phyloP scores from a whole-genome alignment of 257 asterid species.

The Salvia hispanica region DNA sequence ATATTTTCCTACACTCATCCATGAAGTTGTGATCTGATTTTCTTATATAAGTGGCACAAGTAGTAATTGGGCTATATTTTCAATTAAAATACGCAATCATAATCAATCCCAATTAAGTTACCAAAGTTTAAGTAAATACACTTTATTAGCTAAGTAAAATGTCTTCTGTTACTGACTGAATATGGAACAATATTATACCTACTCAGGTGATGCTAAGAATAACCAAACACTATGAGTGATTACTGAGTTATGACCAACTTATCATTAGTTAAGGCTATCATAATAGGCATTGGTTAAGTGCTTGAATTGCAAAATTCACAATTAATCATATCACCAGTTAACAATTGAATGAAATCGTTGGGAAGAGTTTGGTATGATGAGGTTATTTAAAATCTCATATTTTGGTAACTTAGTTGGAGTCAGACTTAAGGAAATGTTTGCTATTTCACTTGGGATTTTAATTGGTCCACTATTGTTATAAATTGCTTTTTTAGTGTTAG shows the following conservation, averaged over 20 bases:
- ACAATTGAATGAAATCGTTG: not conserved
- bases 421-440: not conserved
- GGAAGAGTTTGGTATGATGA: not conserved
- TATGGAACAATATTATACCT: not conserved
- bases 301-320: constrained; percentile 1
- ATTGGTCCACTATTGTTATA: not conserved
- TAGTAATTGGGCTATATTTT: too few relatives aligned
- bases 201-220: not conserved
- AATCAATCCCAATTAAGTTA: too few relatives aligned
- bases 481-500: not conserved
- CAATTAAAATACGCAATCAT: too few relatives aligned
- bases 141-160: not conserved
- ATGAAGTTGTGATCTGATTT: too few relatives aligned
- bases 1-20: too few relatives aligned
- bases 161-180: not conserved
- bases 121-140: too few relatives aligned
- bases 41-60: too few relatives aligned
- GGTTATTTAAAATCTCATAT: not conserved
- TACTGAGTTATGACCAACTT: not conserved
- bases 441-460: not conserved
- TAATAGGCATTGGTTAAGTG: not conserved
- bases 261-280: not conserved
- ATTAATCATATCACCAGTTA: not conserved
- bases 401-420: not conserved
- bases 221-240: not conserved